These are phyloP conservation scores for Acrocalymma vagum DNA, from an alignment of 2,329 filamentous ascomycete genomes.

Conservation along the genomic window DNA sequence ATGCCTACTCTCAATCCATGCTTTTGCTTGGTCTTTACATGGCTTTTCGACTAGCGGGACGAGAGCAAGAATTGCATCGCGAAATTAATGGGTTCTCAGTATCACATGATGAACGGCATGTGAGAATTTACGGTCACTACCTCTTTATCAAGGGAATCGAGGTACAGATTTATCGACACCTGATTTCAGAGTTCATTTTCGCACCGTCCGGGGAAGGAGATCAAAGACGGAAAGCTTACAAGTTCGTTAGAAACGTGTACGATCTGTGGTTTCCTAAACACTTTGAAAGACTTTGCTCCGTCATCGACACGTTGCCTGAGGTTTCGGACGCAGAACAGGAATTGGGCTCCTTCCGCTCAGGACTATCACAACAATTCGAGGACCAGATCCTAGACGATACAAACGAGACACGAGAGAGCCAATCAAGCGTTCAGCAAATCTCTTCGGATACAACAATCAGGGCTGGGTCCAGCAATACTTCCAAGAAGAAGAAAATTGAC, in stretches of 20 bases:
- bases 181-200: conserved; percentile 10
- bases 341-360: conserved; percentile 8
- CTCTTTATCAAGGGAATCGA: conserved; percentile 16
- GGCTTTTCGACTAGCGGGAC: conserved; percentile 18
- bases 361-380: conserved; percentile 10
- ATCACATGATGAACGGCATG: conserved; percentile 17
- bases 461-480: conserved; percentile 10
- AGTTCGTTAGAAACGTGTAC: conserved; percentile 7
- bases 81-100: conserved; percentile 23
- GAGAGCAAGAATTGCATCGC: conserved; percentile 18
- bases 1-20: conserved; percentile 22
- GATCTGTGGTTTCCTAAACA: conserved; percentile 10
- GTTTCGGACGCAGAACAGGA: conserved; percentile 4
- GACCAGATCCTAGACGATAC: conserved; percentile 7
- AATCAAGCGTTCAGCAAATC: conserved; percentile 11
- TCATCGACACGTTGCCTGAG: conserved; percentile 14
- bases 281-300: conserved; percentile 11
- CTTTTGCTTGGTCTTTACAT: conserved; percentile 5
- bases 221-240: conserved; percentile 4
- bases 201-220: conserved; percentile 9
- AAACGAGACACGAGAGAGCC: conserved; percentile 6
- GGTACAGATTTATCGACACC: conserved; percentile 3
- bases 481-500: conserved; percentile 8
- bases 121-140: conserved; percentile 23
- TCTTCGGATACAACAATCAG: conserved; percentile 9